Evolutionary conservation across 495 filamentous ascomycete genomes (phyloP).

Genomic region (Articulospora tetracladia): DNA sequence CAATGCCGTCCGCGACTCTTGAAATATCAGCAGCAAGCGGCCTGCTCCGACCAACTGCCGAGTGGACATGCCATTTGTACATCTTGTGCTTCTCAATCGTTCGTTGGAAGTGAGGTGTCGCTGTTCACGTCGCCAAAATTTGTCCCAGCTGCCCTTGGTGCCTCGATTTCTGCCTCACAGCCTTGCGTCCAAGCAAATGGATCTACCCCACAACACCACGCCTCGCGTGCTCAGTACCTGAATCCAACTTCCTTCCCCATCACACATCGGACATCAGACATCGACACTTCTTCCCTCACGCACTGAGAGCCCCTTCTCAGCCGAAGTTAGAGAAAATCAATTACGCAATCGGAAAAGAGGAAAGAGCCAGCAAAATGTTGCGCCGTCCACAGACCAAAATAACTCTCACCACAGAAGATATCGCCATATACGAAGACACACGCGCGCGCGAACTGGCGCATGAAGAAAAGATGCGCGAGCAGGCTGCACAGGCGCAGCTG

Average conservation of each 20-base stretch:
- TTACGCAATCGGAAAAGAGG: no score
- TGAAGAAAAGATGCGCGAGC: constrained; percentile 21
- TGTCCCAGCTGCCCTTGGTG: constrained; percentile 1
- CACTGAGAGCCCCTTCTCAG: no score
- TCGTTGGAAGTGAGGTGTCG: background rate
- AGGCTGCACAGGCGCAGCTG: constrained; percentile 24
- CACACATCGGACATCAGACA: background rate
- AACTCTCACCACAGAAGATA: constrained; percentile 71
- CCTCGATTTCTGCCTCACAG: constrained; percentile 1
- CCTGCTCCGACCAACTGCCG: constrained; percentile 25
- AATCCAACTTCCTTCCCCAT: background rate
- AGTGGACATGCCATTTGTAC: constrained; percentile 31
- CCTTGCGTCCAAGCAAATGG: background rate
- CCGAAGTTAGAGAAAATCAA: no score
- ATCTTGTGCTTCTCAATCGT: constrained; percentile 19
- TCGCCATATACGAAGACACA: constrained; percentile 70
- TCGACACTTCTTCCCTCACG: no score
- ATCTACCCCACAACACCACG: background rate
- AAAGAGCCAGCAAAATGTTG: constrained; percentile 56
- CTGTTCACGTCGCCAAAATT: background rate
- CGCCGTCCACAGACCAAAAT: constrained; percentile 78
- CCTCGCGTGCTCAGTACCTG: background rate
- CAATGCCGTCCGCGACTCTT: constrained; percentile 38
- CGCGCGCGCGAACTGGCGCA: constrained; percentile 30
- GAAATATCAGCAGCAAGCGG: constrained; percentile 27